Conservation (phyloP, 2,329 filamentous ascomycete species). For the Phyllosticta capitalensis region DNA sequence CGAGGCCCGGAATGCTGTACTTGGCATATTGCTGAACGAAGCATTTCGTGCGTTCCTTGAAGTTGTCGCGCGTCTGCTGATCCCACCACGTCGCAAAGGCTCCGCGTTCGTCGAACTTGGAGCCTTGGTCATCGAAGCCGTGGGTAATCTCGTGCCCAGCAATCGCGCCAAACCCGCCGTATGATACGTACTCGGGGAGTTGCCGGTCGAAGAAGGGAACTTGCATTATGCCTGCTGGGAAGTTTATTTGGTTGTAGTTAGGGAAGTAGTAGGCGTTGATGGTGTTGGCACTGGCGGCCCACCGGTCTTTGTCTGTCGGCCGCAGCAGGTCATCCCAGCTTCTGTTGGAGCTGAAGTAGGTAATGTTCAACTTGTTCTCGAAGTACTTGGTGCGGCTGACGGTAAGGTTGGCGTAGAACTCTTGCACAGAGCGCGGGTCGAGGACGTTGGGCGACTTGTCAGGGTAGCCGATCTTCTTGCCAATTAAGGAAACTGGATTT, state of each 20-base stretch:
- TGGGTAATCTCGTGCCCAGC: conserved; percentile 59
- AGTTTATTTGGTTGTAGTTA: conserved; percentile 57
- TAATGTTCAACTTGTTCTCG: conserved; percentile 45
- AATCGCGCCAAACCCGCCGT: conserved; percentile 55
- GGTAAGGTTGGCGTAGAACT: conserved; percentile 48
- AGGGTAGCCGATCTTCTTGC: conserved; percentile 60
- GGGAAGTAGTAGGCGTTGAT: conserved; percentile 57
- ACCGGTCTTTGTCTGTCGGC: conserved; percentile 51
- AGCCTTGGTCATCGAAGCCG: conserved; percentile 57
- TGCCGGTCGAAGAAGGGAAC: conserved; percentile 55
- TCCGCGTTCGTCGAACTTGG: conserved; percentile 55
- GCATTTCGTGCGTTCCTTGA: conserved; percentile 51
- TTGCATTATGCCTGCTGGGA: conserved; percentile 62
- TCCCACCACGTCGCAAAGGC: conserved; percentile 62
- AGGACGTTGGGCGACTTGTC: conserved; percentile 52
- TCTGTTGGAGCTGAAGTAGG: conserved; percentile 37
- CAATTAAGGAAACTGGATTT: conserved; percentile 49
- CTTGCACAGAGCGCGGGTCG: conserved; percentile 45
- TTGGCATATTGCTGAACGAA: conserved; percentile 59
- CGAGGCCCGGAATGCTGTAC: conserved; percentile 45
- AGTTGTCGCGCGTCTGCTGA: conserved; percentile 47
- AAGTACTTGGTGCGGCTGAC: conserved; percentile 47
- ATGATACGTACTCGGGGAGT: conserved; percentile 56
- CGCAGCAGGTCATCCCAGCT: conserved; percentile 51
- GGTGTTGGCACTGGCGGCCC: conserved; percentile 51